Evolutionary conservation across 1,284 basidiomycete species (phyloP).

Genomic region (Kalmanozyma brasiliensis): DNA sequence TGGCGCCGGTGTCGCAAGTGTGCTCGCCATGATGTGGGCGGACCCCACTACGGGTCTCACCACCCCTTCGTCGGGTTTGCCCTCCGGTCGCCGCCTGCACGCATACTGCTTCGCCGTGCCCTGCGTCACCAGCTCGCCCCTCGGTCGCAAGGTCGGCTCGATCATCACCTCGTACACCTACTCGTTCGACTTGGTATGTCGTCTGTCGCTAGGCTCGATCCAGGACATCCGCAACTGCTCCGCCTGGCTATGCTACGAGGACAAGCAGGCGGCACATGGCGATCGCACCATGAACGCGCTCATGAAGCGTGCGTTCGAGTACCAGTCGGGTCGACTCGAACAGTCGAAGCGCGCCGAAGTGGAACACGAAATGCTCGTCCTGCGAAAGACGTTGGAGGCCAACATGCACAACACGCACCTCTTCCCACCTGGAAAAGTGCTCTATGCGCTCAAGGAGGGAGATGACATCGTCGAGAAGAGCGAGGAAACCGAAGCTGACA

Average conservation of each 20-base stretch:
- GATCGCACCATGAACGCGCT: conserved; percentile 42
- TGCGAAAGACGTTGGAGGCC: conserved; percentile 83
- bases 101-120: conserved; percentile 85
- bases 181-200: conserved; percentile 82
- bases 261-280: conserved; percentile 62
- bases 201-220: conserved; percentile 80
- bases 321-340: conserved; percentile 41
- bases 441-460: conserved; percentile 79
- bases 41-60: conserved; percentile 69
- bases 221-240: conserved; percentile 80
- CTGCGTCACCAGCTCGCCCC: conserved; percentile 74
- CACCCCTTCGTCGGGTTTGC: conserved; percentile 71
- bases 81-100: conserved; percentile 75
- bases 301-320: conserved; percentile 53
- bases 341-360: conserved; percentile 1
- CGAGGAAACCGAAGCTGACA: not conserved
- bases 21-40: conserved; percentile 86
- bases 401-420: conserved; percentile 81
- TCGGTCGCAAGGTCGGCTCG: conserved; percentile 73
- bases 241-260: conserved; percentile 79
- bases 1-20: conserved; percentile 82
- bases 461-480: conserved; percentile 68
- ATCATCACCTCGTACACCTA: conserved; percentile 82
- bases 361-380: conserved; percentile 71
- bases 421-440: conserved; percentile 80